Percentiles rank a stretch among this genome's conserved stretches.
Conservation (phyloP, 208 protist species). For the Giardia duodenalis region DNA sequence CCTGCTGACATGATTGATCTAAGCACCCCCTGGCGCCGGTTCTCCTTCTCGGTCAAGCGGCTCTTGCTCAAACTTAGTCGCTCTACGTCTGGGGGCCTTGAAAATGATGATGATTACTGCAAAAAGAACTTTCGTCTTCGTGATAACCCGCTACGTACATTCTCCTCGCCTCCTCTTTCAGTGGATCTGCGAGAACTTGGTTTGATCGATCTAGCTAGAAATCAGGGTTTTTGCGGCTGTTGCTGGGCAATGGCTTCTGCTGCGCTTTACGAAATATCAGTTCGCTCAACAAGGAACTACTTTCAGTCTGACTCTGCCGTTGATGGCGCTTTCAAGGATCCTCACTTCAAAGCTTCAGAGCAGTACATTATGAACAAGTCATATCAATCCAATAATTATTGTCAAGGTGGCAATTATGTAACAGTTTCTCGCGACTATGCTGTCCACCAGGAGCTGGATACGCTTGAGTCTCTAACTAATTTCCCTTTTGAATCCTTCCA, state of each 20-base stretch:
- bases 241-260: constrained; percentile 48
- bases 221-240: constrained; percentile 55
- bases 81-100: too few relatives aligned
- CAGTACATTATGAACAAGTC: not conserved
- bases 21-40: too few relatives aligned
- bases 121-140: not conserved
- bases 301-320: not conserved
- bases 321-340: not conserved
- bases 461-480: not conserved
- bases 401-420: not conserved
- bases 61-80: too few relatives aligned
- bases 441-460: not conserved
- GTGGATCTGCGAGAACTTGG: constrained; percentile 51
- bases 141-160: not conserved
- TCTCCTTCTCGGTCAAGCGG: too few relatives aligned
- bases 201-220: constrained; percentile 47
- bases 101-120: not conserved
- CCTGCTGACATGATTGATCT: too few relatives aligned
- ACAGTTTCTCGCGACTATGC: not conserved
- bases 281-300: constrained; percentile 33
- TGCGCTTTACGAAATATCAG: constrained; percentile 40
- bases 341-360: not conserved
- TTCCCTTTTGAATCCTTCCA: not conserved
- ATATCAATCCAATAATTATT: not conserved
- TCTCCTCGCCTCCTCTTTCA: constrained; percentile 25